These are phyloP conservation scores for Dendrostoma leiphaemia DNA, from an alignment of 2,329 filamentous ascomycete genomes.

Conservation along the genomic window DNA sequence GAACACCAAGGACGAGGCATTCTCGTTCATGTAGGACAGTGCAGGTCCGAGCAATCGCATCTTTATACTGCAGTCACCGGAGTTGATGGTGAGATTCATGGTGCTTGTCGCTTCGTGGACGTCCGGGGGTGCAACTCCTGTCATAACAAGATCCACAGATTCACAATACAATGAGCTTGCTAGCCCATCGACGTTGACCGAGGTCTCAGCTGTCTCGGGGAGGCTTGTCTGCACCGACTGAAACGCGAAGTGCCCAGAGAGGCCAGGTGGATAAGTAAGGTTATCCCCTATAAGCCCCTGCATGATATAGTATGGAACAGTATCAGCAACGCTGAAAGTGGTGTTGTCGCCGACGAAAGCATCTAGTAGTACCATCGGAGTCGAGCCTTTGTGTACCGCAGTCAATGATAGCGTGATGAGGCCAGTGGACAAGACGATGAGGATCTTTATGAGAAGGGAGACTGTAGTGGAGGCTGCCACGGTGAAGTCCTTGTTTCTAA, in stretches of 20 bases:
- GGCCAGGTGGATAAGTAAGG: conserved; percentile 30
- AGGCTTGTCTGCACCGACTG: conserved; percentile 30
- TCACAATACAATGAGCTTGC: conserved; percentile 31
- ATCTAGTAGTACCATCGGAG: conserved; percentile 25
- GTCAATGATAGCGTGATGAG: conserved; percentile 33
- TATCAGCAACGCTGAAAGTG: conserved; percentile 24
- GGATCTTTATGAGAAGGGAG: conserved; percentile 30
- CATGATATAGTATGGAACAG: conserved; percentile 33
- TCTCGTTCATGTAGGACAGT: background rate
- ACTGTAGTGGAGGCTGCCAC: conserved; percentile 28
- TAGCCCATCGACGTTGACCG: conserved; percentile 35
- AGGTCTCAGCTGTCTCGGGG: conserved; percentile 24
- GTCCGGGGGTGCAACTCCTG: no score
- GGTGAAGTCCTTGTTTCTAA: conserved; percentile 33
- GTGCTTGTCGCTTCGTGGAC: background rate
- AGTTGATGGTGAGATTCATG: background rate
- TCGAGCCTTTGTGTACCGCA: conserved; percentile 22
- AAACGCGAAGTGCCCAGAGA: conserved; percentile 32
- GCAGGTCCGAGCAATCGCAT: no score
- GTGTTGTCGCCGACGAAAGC: conserved; percentile 28
- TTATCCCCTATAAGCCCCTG: conserved; percentile 28
- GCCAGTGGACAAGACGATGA: conserved; percentile 35
- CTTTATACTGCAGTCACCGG: background rate
- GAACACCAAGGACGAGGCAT: background rate
- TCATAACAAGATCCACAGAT: conserved; percentile 25